Base-by-base conservation (phyloP, 2,329 filamentous ascomycete species). In the Hymenoscyphus occultus region DNA sequence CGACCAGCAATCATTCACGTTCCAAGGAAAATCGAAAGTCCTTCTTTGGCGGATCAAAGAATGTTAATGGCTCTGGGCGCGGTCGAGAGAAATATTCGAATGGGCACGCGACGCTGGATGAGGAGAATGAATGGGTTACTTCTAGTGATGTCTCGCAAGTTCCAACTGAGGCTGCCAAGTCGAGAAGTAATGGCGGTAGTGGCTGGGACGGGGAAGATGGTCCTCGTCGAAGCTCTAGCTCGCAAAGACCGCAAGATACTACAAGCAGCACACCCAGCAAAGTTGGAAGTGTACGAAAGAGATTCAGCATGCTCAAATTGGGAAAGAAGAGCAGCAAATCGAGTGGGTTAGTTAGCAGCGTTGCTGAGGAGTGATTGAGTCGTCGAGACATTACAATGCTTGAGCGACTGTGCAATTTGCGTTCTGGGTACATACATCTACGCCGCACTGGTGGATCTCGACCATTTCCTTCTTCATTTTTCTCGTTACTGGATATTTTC, bases 291-390 rank as follows among this genome's bases (percentile, higher is more conserved):
- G 74, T 76, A 39, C 69, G 71, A 59, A 76, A 75, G 65, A 63
- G 74, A 51, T 65, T 76, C 9, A 75, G 72, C 57, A 65, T 73
- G 56, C 56, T 76, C 42, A 74, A 69, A 58, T 54, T 76, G 54
- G 74, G 74, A 22, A 77, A 76, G 69, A 78, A 78, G 68, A 70
- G 60, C 16, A 77, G 76, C 64, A 77, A 73, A 60, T 66, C 66
- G 5, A 76, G 71, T 66, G 73, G 76, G 40, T 54, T 72, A 28
- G 69, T 73, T 16, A 67, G 66, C 39, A 71, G 69, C 62, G 71
- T 73, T 1, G 65, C 65, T 39, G 73, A 73, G 65, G 73, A 75
- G 57, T 66, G 71, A 19, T 71, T 54, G 48, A 12, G 19, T n/a
- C 22, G 48, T 19, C 19, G 22, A 54, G 19, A 22, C 22, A 28